These are phyloP conservation scores for Pythium pyrilobum DNA, from an alignment of 352 stramenopile genomes.

Conservation along the genomic window DNA sequence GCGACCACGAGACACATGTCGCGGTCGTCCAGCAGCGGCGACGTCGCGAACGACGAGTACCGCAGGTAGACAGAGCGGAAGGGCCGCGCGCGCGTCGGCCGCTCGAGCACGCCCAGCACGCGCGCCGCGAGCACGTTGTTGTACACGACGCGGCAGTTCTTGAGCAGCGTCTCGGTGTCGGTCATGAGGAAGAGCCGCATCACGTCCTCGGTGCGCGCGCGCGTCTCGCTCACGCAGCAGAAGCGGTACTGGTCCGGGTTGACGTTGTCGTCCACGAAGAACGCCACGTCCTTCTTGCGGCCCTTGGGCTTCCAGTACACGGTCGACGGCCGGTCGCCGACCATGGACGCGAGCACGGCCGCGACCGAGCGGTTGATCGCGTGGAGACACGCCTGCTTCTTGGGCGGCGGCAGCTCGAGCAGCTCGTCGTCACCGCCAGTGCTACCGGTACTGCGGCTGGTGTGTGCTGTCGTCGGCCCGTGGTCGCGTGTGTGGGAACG, in stretches of 20 bases:
- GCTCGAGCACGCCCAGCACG: slow-evolving; percentile 34
- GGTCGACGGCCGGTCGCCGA: slow-evolving; percentile 26
- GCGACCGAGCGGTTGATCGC: slow-evolving; percentile 24
- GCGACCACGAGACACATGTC: slow-evolving; percentile 41
- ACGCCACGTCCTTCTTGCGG: slow-evolving; percentile 38
- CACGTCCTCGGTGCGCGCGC: slow-evolving; percentile 31
- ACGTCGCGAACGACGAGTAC: slow-evolving; percentile 30
- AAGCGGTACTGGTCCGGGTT: slow-evolving; percentile 41
- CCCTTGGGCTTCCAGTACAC: slow-evolving; percentile 41
- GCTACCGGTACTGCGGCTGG: no score
- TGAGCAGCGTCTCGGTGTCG: slow-evolving; percentile 28
- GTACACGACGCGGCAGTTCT: slow-evolving; percentile 40
- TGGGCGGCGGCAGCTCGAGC: not conserved
- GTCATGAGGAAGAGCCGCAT: slow-evolving; percentile 46
- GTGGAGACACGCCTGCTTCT: slow-evolving; percentile 8
- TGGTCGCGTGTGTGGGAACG: no score
- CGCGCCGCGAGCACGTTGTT: slow-evolving; percentile 42
- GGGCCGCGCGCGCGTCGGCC: slow-evolving; percentile 32
- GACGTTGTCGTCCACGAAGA: slow-evolving; percentile 43
- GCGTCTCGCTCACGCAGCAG: slow-evolving; percentile 42
- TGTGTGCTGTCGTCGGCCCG: no score
- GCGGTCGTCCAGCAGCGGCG: slow-evolving; percentile 28
- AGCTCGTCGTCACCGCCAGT: not conserved
- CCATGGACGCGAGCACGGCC: slow-evolving; percentile 42
- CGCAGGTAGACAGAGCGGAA: slow-evolving; percentile 28